phyloP scores from a whole-genome alignment of 106 monocot species.

The Posidonia australis region DNA sequence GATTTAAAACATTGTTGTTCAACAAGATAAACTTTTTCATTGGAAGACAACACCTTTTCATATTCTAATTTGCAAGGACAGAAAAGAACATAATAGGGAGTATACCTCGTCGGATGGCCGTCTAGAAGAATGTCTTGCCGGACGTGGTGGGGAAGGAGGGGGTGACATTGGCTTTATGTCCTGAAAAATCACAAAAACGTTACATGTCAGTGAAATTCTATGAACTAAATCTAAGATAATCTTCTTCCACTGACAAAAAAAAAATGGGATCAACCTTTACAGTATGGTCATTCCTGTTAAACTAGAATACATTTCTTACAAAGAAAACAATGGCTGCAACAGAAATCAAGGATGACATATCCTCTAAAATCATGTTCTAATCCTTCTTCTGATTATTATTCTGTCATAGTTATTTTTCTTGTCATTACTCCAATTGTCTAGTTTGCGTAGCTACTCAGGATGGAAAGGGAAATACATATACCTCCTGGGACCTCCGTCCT shows the following conservation, averaged over 20 bases:
- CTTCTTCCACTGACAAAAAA: too few species aligned
- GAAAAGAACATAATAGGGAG: not conserved
- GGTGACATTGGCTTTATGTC: not conserved
- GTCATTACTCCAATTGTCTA: too few species aligned
- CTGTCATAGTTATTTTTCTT: too few species aligned
- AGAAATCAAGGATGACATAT: too few species aligned
- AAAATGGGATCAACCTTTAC: not conserved
- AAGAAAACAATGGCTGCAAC: too few species aligned
- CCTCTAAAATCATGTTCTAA: too few species aligned
- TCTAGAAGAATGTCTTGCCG: not conserved
- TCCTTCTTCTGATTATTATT: too few species aligned
- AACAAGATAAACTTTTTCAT: not conserved
- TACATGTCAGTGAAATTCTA: not conserved
- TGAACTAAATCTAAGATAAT: too few species aligned
- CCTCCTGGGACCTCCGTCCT: not conserved
- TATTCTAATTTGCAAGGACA: not conserved
- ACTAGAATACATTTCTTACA: too few species aligned
- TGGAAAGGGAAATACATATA: too few species aligned
- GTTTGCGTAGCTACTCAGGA: too few species aligned
- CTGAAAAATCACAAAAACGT: not conserved
- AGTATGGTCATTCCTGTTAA: not conserved
- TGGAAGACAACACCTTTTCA: not conserved
- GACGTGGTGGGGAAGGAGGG: not conserved
- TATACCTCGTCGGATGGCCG: not conserved
- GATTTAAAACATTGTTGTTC: not conserved